Evolutionary conservation across 164 flowering plant species (phyloP).

Genomic region (Brasenia schreberi): DNA sequence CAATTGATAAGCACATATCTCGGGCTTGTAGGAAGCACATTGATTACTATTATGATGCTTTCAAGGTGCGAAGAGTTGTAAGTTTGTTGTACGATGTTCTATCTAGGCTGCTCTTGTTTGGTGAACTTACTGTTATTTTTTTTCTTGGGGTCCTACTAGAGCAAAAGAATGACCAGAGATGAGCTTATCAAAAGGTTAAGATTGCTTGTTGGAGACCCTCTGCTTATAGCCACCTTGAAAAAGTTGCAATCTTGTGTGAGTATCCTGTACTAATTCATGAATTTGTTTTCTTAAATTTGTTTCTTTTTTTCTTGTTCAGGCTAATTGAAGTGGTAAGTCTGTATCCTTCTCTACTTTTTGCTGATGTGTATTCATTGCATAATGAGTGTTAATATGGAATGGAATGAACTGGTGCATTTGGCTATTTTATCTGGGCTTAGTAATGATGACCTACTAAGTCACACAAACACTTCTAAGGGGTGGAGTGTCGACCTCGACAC

Average conservation of each 20-base stretch:
- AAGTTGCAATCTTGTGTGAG: conserved; percentile 10
- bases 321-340: too few relatives aligned
- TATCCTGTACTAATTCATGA: neutral
- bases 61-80: conserved; percentile 7
- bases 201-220: conserved; percentile 13
- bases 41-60: conserved; percentile 4
- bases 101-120: neutral
- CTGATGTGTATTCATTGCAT: neutral
- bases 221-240: conserved; percentile 11
- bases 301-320: neutral
- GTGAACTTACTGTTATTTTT: neutral
- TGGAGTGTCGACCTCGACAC: too few relatives aligned
- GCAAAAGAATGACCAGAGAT: conserved; percentile 11
- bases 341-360: too few relatives aligned
- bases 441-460: too few relatives aligned
- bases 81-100: neutral
- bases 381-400: neutral
- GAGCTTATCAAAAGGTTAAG: conserved; percentile 18
- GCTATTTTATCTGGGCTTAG: too few relatives aligned
- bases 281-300: neutral
- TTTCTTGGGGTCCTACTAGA: conserved; percentile 4
- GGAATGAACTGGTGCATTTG: too few relatives aligned
- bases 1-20: conserved; percentile 31
- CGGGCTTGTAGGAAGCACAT: conserved; percentile 5
- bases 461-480: too few relatives aligned